Evolutionary conservation across 2,329 filamentous ascomycete genomes (phyloP), one percentile per base, ranked within the genome.

Genomic region (Pseudocercospora fijiensis): DNA sequence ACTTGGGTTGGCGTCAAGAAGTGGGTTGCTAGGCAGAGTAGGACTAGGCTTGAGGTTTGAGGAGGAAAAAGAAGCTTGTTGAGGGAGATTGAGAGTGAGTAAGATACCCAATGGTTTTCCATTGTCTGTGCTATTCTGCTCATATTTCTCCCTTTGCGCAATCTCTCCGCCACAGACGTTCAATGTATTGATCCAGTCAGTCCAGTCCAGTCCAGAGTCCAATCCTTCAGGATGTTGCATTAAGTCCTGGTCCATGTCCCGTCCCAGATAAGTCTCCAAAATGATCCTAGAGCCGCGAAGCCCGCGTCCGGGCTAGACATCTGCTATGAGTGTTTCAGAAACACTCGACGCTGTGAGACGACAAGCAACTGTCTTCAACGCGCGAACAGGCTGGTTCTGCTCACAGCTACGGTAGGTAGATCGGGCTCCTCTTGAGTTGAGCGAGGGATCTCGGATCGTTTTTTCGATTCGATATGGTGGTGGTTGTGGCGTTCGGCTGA

Each of bases 1-100:
- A 94, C 98, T 76, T 99, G 95, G 94, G 86, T 89, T 5, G 90
- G 86, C 37, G 90, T 99, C 70, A 98, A 97, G 86, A 93, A 92
- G 78, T 81, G 97, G 74, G 86, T 97, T 24, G 88, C 86, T 47
- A 86, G 72, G 60, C 67, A 71, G 62, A 67, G 68, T 43, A 71
- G 70, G 66, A 66, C 65, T 47, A 70, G 71, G 41, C 66, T 66
- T 22, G 67, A 69, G 30, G 57, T 64, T 33, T 69, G 64, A 51
- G 30, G 26, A n/a, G 30, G 24, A 28, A 53, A 26, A 57, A 37
- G 18, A 24, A 57, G 30, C 24, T 37, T 43, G 33, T 43, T 13
- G 11, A 16, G 16, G 28, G 24, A 55, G 45, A 62, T 56, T 41
- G 53, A 37, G 18, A 41, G 53, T n/a, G 30, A 28, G 53, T 33